Evolutionary conservation across 1,284 basidiomycete genomes (phyloP).

Genomic region (Erythrobasidium hasegawianum): DNA sequence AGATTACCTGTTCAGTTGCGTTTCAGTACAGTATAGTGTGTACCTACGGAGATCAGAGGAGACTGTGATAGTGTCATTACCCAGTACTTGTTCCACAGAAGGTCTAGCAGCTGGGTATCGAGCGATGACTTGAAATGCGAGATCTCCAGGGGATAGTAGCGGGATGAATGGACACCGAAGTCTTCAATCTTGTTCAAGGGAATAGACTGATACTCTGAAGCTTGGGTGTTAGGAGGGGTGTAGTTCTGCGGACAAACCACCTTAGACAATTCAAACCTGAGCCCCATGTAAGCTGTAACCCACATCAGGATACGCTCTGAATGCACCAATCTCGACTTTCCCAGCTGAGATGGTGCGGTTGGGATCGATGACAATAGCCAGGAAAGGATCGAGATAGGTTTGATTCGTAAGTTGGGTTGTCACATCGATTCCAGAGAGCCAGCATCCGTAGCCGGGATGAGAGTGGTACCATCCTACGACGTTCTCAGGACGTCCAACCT

Average conservation of each 20-base stretch:
- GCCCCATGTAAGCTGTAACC: constrained; percentile 36
- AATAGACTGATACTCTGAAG: constrained; percentile 83
- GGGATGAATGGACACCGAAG: constrained; percentile 95
- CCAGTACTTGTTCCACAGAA: constrained; percentile 99
- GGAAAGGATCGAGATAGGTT: constrained; percentile 89
- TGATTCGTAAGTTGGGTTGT: constrained; percentile 94
- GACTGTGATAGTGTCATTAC: constrained; percentile 90
- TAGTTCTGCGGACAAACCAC: no score
- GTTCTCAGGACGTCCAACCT: constrained; percentile 80
- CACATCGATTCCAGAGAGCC: constrained; percentile 94
- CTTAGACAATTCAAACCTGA: background rate
- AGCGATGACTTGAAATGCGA: constrained; percentile 89
- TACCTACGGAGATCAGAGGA: constrained; percentile 76
- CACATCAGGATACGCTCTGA: constrained; percentile 86
- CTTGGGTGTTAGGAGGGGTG: constrained; percentile 66
- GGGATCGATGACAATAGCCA: constrained; percentile 96
- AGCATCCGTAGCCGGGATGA: constrained; percentile 95
- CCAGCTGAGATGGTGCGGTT: constrained; percentile 97
- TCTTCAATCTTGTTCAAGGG: constrained; percentile 93
- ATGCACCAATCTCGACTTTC: constrained; percentile 97
- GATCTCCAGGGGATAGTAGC: constrained; percentile 90
- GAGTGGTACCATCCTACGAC: constrained; percentile 99
- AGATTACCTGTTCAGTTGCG: no score
- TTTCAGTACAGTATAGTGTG: no score
- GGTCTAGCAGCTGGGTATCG: constrained; percentile 77